phyloP scores from a whole-genome alignment of 306 rosid species.

The Vachellia collinsii region DNA sequence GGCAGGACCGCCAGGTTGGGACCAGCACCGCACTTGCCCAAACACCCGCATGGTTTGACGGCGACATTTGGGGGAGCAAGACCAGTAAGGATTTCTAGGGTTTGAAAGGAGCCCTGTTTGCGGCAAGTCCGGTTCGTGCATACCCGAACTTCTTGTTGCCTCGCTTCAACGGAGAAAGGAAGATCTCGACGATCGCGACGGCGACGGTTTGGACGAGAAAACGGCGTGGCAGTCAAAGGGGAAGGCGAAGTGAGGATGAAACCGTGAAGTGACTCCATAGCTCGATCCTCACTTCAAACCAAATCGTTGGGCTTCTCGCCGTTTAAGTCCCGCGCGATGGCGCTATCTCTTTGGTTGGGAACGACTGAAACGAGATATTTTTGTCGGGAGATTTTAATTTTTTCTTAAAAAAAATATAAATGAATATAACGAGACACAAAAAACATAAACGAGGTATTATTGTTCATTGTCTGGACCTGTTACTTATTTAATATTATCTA shows the following conservation, averaged over 20 bases:
- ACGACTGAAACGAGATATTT: too few species aligned
- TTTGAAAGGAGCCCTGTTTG: constrained; percentile 75
- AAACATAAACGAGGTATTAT: too few species aligned
- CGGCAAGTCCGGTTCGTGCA: constrained; percentile 91
- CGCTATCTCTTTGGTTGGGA: background rate
- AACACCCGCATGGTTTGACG: constrained; percentile 70
- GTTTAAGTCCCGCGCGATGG: background rate
- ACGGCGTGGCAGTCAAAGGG: background rate
- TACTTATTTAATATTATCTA: too few species aligned
- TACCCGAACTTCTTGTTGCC: constrained; percentile 62
- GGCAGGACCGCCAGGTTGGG: constrained; percentile 78
- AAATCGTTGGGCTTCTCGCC: background rate
- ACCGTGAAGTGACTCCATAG: background rate
- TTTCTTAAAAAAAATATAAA: too few species aligned
- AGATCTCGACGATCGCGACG: background rate
- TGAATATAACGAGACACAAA: too few species aligned
- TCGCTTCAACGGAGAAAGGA: constrained; percentile 28
- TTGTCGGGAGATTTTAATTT: too few species aligned
- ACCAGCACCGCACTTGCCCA: constrained; percentile 81
- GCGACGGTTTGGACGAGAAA: constrained; percentile 19
- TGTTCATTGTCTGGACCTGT: too few species aligned
- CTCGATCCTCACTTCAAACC: background rate
- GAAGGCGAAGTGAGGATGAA: background rate
- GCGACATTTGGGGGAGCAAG: constrained; percentile 67
- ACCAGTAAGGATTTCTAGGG: constrained; percentile 64